phyloP scores from a whole-genome alignment of 2,329 filamentous ascomycete species.

The Aspergillus novoparasiticus region DNA sequence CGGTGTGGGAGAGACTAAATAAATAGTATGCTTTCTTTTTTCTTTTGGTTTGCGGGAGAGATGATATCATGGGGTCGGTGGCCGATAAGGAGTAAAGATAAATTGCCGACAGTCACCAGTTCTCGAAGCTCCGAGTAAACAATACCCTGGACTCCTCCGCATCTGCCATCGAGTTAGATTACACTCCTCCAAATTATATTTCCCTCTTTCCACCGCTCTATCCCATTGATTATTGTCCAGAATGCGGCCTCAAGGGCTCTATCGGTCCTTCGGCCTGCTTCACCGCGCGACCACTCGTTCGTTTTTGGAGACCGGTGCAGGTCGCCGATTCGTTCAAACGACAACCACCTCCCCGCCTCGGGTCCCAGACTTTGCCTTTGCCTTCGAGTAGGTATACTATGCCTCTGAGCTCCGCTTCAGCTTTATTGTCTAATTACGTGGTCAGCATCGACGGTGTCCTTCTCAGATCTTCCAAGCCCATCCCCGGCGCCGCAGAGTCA shows the following conservation, averaged over 20 bases:
- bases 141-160: not conserved
- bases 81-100: constrained; percentile 1
- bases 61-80: not conserved
- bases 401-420: not conserved
- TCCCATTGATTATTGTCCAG: not conserved
- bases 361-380: constrained; percentile 47
- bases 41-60: not conserved
- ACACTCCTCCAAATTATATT: not conserved
- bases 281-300: constrained; percentile 25
- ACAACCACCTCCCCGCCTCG: constrained; percentile 29
- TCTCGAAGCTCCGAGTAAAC: not conserved
- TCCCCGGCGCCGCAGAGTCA: constrained; percentile 75
- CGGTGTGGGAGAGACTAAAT: not conserved
- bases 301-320: constrained; percentile 17
- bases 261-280: constrained; percentile 30
- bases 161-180: not conserved
- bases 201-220: not conserved
- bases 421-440: not conserved
- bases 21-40: not conserved
- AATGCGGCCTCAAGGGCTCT: constrained; percentile 31
- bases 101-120: not conserved
- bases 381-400: constrained; percentile 45
- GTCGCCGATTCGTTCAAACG: constrained; percentile 29
- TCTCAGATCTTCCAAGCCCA: constrained; percentile 74
- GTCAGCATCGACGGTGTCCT: constrained; percentile 90